Conservation (phyloP, 176 grass and related monocot species). For the Pharus latifolius region DNA sequence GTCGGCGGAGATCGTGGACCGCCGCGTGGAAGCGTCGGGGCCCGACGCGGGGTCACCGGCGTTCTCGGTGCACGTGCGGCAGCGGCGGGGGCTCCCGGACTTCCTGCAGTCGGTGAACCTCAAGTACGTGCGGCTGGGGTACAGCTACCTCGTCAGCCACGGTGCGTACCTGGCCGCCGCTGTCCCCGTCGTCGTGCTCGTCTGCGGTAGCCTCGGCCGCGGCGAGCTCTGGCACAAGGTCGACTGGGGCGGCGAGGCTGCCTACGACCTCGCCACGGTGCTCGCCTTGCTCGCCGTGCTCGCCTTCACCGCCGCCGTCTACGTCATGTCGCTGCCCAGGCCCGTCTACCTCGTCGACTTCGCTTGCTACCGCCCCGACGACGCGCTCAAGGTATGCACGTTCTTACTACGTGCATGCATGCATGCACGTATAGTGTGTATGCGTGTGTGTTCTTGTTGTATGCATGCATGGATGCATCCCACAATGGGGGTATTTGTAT, state of each 20-base stretch:
- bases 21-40: conserved; percentile 76
- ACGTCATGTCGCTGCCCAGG: conserved; percentile 80
- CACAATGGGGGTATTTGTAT: no score
- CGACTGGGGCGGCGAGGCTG: conserved; percentile 87
- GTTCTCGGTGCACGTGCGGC: conserved; percentile 80
- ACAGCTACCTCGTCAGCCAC: conserved; percentile 95
- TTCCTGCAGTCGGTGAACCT: conserved; percentile 98
- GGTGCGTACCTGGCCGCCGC: conserved; percentile 82
- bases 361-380: conserved; percentile 78
- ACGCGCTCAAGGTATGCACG: conserved; percentile 97
- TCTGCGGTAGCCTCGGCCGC: conserved; percentile 86
- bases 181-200: conserved; percentile 75
- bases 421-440: background rate
- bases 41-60: conserved; percentile 88
- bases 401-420: background rate
- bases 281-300: conserved; percentile 83
- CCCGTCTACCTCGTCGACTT: conserved; percentile 96
- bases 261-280: conserved; percentile 89
- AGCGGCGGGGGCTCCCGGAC: conserved; percentile 87
- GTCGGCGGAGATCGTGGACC: conserved; percentile 92
- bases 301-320: conserved; percentile 84
- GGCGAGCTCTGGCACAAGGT: conserved; percentile 80
- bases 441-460: no score
- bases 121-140: conserved; percentile 87
- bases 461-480: no score